phyloP scores from a whole-genome alignment of 768 basidiomycete genomes.

The Suillus fuscotomentosus region DNA sequence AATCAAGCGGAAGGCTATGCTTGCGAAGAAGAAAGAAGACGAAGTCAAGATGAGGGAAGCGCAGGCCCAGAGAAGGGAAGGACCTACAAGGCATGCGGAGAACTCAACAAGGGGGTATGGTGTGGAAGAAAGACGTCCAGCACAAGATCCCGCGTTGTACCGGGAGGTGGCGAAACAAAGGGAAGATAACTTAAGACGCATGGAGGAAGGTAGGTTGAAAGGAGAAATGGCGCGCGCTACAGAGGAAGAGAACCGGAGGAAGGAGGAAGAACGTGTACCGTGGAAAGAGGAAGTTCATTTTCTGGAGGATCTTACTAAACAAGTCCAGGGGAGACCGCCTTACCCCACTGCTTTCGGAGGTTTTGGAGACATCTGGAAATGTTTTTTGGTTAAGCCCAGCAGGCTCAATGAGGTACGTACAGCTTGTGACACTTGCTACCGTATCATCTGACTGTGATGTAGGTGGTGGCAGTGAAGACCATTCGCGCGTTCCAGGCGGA shows the following conservation, averaged over 20 bases:
- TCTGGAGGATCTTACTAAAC: background rate
- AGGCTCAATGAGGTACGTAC: background rate
- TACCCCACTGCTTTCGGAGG: background rate
- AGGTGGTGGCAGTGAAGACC: constrained; percentile 6
- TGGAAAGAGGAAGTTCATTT: constrained; percentile 16
- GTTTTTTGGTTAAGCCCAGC: background rate
- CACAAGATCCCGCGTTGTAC: constrained; percentile 13
- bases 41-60: constrained; percentile 19
- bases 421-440: background rate
- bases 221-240: constrained; percentile 21
- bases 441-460: background rate
- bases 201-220: constrained; percentile 21
- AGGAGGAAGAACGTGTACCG: constrained; percentile 25
- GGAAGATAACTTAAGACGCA: constrained; percentile 23
- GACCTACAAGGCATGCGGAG: constrained; percentile 17
- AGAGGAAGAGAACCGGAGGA: constrained; percentile 22
- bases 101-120: constrained; percentile 17
- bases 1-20: constrained; percentile 26
- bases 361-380: constrained; percentile 8
- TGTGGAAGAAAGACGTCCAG: constrained; percentile 20
- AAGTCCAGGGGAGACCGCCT: background rate
- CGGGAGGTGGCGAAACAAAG: constrained; percentile 17
- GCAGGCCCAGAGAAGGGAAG: constrained; percentile 13
- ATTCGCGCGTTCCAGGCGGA: background rate
- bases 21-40: constrained; percentile 21